Percentiles rank a stretch among this genome's conserved stretches.
Conservation (phyloP, 1,139 yeast genomes). For the Geotrichum australiense region DNA sequence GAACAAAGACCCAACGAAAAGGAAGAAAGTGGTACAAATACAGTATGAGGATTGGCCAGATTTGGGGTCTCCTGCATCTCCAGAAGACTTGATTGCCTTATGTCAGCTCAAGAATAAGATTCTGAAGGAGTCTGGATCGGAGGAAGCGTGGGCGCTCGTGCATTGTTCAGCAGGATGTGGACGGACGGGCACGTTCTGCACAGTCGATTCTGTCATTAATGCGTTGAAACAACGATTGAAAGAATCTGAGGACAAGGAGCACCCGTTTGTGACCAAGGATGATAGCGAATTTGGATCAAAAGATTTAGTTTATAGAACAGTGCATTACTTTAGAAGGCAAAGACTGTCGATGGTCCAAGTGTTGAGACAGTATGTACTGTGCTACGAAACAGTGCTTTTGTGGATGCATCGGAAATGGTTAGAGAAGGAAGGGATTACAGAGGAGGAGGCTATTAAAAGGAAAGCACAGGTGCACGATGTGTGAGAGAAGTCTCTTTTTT, state of each 20-base stretch:
- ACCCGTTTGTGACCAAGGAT: neutral
- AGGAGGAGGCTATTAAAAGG: too few species aligned
- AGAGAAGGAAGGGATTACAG: neutral
- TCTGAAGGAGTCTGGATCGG: slow-evolving; percentile 17
- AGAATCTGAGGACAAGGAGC: neutral
- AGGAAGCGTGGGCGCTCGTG: slow-evolving; percentile 40
- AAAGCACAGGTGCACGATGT: too few species aligned
- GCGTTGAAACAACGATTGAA: neutral
- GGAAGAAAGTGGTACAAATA: slow-evolving; percentile 47
- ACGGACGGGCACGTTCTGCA: slow-evolving; percentile 78
- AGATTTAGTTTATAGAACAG: slow-evolving; percentile 52
- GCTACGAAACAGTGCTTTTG: slow-evolving; percentile 50
- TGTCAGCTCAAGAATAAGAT: slow-evolving; percentile 40
- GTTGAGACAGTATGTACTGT: slow-evolving; percentile 61
- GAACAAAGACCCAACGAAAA: neutral
- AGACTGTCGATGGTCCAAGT: slow-evolving; percentile 81
- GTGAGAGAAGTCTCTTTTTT: too few species aligned
- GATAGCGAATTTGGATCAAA: slow-evolving; percentile 7
- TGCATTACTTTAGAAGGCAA: slow-evolving; percentile 59
- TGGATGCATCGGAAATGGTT: slow-evolving; percentile 22
- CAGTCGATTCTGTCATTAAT: slow-evolving; percentile 60
- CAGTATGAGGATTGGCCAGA: slow-evolving; percentile 80
- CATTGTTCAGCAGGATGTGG: slow-evolving; percentile 95
- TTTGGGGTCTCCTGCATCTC: slow-evolving; percentile 58
- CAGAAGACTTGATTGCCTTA: slow-evolving; percentile 47